Percentiles rank a stretch among this genome's conserved stretches.
phyloP scores from a whole-genome alignment of 306 rosid genomes.

The Vigna radiata region DNA sequence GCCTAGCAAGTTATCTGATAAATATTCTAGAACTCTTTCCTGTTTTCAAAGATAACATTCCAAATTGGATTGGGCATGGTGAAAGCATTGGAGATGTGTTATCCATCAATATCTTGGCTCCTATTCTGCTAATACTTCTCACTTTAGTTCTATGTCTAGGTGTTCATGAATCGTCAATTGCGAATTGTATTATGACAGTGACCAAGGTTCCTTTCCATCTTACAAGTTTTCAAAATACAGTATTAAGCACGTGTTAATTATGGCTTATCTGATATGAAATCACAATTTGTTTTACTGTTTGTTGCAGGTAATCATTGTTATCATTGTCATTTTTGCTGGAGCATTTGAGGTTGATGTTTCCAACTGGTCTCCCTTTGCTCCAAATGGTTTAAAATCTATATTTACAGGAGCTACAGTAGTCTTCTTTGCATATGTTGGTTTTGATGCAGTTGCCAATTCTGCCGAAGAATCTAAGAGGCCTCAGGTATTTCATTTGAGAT shows the following conservation, averaged over 20 bases:
- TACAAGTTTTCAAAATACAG: conserved; percentile 19
- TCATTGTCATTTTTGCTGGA: conserved; percentile 76
- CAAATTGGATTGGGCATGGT: conserved; percentile 92
- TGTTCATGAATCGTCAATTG: conserved; percentile 78
- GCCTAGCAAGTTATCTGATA: conserved; percentile 84
- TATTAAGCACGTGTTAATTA: conserved; percentile 26
- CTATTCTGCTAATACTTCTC: conserved; percentile 75
- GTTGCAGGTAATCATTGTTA: conserved; percentile 79
- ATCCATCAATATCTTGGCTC: conserved; percentile 89
- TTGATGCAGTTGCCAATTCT: conserved; percentile 99
- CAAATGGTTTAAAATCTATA: conserved; percentile 71
- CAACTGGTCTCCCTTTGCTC: conserved; percentile 98
- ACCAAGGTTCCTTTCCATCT: conserved; percentile 70
- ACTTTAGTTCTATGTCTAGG: conserved; percentile 84
- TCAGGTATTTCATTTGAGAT: conserved; percentile 61
- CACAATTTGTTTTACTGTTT: conserved; percentile 40
- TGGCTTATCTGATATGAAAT: conserved; percentile 30
- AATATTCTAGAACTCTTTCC: conserved; percentile 83
- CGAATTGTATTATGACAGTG: conserved; percentile 85
- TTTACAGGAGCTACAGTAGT: conserved; percentile 97
- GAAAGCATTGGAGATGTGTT: conserved; percentile 72
- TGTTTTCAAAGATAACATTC: conserved; percentile 74
- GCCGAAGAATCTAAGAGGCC: conserved; percentile 98
- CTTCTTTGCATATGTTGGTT: conserved; percentile 97
- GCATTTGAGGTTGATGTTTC: conserved; percentile 93